Base-by-base conservation (phyloP, 140 eudicot genomes). In the Flaveria floridana region DNA sequence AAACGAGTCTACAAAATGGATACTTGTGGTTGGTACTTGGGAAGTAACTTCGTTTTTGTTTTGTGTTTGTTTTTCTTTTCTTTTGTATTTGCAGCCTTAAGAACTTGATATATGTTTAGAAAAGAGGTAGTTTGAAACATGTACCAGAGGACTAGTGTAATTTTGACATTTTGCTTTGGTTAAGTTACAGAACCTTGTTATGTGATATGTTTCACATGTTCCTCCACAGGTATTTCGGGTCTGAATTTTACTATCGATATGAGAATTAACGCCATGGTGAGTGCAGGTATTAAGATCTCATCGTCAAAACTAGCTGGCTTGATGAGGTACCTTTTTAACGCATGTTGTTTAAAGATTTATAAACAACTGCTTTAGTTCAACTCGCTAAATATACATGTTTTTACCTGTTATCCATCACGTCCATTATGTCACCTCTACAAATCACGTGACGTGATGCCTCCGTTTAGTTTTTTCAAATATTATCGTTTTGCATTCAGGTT, bases 91-190 rank as follows among this genome's bases (percentile, higher is more conserved):
- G 78, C 71, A 53, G 81, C 21, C 65, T 9, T 21, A 76, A 55
- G 79, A 68, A 82, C 76, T 56, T 55, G 50, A 77, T 58, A 72
- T 72, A 46, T 26, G 81, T 67, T 80, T 81, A 77, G 82, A 72
- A 74, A 74, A 67, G 70, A 72, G 82, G 71, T 78, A 77, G 85
- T 58, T 66, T 73, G 76, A 48, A 77, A 82, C 66, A 41, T 76
- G 74, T 71, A 71, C 79, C 56, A 7, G 34, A 76, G 65, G 76
- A 20, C 30, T 77, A 61, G 68, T 72, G 67, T 66, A 72, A 61
- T 82, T 74, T 82, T 72, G 75, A 65, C 74, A 48, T 57, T 82
- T 82, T 58, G 76, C 37, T 72, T 77, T 65, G 76, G 48, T 39
- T 65, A 48, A 77, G 74, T 56, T 26, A 80, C 83, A 76, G 5